Percentiles rank a stretch among this genome's conserved stretches.
Conservation (phyloP, 768 basidiomycete species). For the Leccinum subtestaceum region DNA sequence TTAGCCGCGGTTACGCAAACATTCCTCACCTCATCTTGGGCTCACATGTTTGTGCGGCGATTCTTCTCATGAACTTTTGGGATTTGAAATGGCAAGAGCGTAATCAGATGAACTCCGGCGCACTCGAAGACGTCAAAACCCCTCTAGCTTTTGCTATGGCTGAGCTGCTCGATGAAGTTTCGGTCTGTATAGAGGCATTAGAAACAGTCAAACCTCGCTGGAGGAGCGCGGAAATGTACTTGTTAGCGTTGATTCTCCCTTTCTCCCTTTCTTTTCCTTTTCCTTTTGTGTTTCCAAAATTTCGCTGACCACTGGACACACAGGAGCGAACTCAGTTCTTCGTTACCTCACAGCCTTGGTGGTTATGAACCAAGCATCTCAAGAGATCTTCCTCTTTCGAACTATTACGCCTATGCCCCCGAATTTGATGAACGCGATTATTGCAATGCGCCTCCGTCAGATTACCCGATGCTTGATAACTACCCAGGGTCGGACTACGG, state of each 20-base stretch:
- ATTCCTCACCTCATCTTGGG: slow-evolving; percentile 42
- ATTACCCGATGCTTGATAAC: slow-evolving; percentile 16
- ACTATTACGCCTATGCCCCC: slow-evolving; percentile 7
- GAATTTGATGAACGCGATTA: slow-evolving; percentile 10
- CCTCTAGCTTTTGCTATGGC: slow-evolving; percentile 29
- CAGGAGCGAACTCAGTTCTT: slow-evolving; percentile 28
- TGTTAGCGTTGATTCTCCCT: slow-evolving; percentile 30
- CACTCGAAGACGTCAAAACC: slow-evolving; percentile 30
- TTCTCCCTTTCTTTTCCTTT: neutral
- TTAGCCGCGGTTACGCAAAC: slow-evolving; percentile 44
- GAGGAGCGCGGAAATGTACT: slow-evolving; percentile 33
- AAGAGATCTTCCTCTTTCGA: slow-evolving; percentile 9
- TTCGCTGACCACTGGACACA: slow-evolving; percentile 33
- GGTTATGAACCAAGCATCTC: slow-evolving; percentile 20
- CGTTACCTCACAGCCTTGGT: slow-evolving; percentile 26
- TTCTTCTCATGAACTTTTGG: slow-evolving; percentile 60
- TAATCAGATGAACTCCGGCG: slow-evolving; percentile 22
- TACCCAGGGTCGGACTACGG: slow-evolving; percentile 15
- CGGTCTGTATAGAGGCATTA: slow-evolving; percentile 29
- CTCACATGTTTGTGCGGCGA: slow-evolving; percentile 49
- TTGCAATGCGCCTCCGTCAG: slow-evolving; percentile 8
- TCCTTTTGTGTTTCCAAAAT: slow-evolving; percentile 10
- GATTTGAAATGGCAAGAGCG: slow-evolving; percentile 48
- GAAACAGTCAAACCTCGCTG: slow-evolving; percentile 28
- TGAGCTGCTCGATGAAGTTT: slow-evolving; percentile 29